Base-by-base conservation (phyloP, 352 stramenopile genomes). In the Blastocystis sp. region DNA sequence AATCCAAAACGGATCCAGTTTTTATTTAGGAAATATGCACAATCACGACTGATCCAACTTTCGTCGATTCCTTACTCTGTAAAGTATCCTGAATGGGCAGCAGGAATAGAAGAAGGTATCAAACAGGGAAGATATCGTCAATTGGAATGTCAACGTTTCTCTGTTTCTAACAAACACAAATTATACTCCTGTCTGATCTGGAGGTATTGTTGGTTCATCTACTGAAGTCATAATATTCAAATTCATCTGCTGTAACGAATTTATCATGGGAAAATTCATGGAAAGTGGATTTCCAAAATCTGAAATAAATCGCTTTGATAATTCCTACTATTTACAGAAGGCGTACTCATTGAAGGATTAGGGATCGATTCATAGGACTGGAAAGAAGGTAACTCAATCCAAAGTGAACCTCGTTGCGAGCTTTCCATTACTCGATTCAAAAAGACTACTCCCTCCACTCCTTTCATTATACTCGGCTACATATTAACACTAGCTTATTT, bases 381-480 rank as follows among this genome's bases (percentile, higher is more conserved):
- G 0, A 34, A 37, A 26, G 8, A 50, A 7, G 26, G 73, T 24
- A 85, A 69, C 30, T 54, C 53, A 24, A 41, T 85, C 73, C 73
- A 85, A 2, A 65, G 50, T 2, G 50, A 85, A 6, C 73, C 73
- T 43, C 54, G 50, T 26, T 85, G 73, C n/a, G 26, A 34, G 56
- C 73, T 85, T 0, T 85, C 73, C 47, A 85, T 16, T 16, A 34
- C 34, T 2, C 50, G 50, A 68, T 68, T 85, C 56, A 68, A 45
- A 41, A 85, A 85, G 30, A 85, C 37, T 0, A 85, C 43, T 66
- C 73, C 73, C 20, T 85, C 73, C 26, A 85, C 63, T 0, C 73
- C 73, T n/a, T 68, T 53, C 0, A 47, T 34, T 7, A 69, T 47
- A 9, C 45, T 66, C 53, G 73, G 37, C 73, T 85, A 85, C 8